Evolutionary conservation across 2,329 filamentous ascomycete species (phyloP), one percentile per base, ranked within the genome.

Genomic region (Diaporthe ilicicola): DNA sequence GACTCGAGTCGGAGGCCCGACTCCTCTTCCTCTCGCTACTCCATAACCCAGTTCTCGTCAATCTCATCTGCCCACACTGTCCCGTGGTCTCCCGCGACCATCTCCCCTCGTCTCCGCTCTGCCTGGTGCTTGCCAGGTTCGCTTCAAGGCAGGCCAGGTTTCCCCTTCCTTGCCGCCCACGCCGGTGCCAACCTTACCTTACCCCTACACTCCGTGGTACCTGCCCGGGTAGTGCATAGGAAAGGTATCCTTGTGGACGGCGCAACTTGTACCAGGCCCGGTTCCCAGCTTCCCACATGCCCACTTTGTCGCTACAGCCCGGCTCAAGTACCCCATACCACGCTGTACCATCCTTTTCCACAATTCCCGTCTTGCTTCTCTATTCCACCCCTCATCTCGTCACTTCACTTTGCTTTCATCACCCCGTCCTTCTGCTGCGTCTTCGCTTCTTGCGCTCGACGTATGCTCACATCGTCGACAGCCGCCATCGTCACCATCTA

Each of bases 401-500:
- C 55, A 51, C 39, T 67, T 48, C 67, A 65, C 48, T 42, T 56
- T 66, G 37, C 54, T 54, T 15, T 55, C 61, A 72, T 53, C 67
- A 44, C 70, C 61, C 72, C 59, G 71, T 67, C 69, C 62, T 48
- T 62, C 74, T 74, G 72, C 73, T 71, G 67, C 69, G 73, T 68
- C 56, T 46, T 37, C 32, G 72, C 66, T 72, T 72, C 54, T 66
- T 50, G 29, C 44, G 7, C 19, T 29, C 29, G 32, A 48, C 56
- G 46, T 42, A 17, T 37, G 15, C 56, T 55, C 17, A 55, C 56
- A 55, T 13, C 29, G 51, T 29, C n/a, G 15, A 17, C 46, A 54
- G 32, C 56, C 24, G 39, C n/a, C 19, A 27, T 39, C 17, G 24
- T 13, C 13, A 34, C 50, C 37, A 39, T 22, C 24, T 42, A 2